Conservation (phyloP, 176 grass and related monocot genomes). For the Melocanna baccifera region DNA sequence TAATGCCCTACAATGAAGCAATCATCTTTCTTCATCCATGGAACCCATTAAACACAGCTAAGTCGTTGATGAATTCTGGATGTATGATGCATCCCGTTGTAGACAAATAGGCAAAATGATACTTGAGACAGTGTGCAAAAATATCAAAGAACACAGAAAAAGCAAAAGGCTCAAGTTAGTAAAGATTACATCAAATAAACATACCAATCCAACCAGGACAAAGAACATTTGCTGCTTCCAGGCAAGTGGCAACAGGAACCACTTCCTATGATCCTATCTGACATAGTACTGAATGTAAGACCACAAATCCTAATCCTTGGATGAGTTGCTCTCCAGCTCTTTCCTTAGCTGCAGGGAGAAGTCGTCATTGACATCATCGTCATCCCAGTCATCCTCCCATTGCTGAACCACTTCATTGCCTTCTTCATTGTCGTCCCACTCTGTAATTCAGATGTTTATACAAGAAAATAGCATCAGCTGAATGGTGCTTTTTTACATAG, state of each 20-base stretch:
- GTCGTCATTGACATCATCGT: slow-evolving; percentile 61
- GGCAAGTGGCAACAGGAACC: not conserved
- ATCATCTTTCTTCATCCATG: not conserved
- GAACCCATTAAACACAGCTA: not conserved
- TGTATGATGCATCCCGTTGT: not conserved
- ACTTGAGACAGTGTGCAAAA: not conserved
- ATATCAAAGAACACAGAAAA: not conserved
- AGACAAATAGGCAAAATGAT: not conserved
- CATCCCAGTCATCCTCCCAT: slow-evolving; percentile 75
- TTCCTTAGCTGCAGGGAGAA: slow-evolving; percentile 63
- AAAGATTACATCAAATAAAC: not conserved
- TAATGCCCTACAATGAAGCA: not conserved
- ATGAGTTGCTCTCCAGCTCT: slow-evolving; percentile 51
- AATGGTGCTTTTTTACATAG: not conserved
- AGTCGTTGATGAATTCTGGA: not conserved
- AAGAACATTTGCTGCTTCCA: not conserved
- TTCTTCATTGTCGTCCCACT: slow-evolving; percentile 69
- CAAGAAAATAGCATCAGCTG: not conserved
- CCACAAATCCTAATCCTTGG: slow-evolving; percentile 37
- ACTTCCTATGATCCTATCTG: slow-evolving; percentile 1
- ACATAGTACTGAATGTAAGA: not conserved
- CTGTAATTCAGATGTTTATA: slow-evolving; percentile 24
- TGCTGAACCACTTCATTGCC: slow-evolving; percentile 61
- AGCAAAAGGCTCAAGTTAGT: not conserved
- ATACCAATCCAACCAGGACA: not conserved